A percentile compares a stretch with the other conserved stretches of the same genome.
Evolutionary conservation across 2,329 filamentous ascomycete species (phyloP).

Genomic region (Achaetomium macrosporum): DNA sequence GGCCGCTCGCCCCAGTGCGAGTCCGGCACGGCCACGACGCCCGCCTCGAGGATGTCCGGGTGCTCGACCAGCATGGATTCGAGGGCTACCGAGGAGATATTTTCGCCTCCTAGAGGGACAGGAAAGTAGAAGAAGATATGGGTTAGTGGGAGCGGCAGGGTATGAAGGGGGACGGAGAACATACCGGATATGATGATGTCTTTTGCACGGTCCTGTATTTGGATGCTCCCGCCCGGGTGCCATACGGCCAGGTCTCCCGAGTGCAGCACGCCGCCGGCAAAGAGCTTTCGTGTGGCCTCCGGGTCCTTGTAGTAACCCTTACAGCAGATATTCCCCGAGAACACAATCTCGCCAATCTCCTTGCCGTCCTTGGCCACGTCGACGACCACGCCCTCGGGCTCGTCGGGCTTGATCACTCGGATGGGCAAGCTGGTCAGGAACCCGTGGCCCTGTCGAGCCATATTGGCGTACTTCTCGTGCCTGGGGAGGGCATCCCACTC

Average conservation of each 20-base stretch:
- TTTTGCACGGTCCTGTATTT: conserved; percentile 91
- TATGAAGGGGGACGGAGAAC: conserved; percentile 25
- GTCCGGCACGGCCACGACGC: conserved; percentile 81
- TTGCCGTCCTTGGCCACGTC: conserved; percentile 45
- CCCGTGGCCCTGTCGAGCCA: conserved; percentile 92
- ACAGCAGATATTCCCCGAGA: conserved; percentile 84
- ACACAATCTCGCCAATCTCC: conserved; percentile 57
- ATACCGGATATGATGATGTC: conserved; percentile 95
- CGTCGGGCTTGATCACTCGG: conserved; percentile 74
- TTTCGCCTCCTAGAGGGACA: conserved; percentile 68
- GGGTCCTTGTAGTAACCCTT: conserved; percentile 89
- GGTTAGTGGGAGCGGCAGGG: background rate
- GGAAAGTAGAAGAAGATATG: background rate
- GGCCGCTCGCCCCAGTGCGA: conserved; percentile 94
- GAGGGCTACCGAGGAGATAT: conserved; percentile 89
- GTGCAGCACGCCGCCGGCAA: conserved; percentile 78
- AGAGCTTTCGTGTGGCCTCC: conserved; percentile 79
- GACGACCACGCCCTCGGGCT: conserved; percentile 58
- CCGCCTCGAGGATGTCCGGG: conserved; percentile 83
- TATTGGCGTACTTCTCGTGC: conserved; percentile 76
- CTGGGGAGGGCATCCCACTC: conserved; percentile 69
- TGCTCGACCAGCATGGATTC: conserved; percentile 87
- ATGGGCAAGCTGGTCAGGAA: conserved; percentile 77
- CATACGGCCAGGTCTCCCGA: conserved; percentile 90
- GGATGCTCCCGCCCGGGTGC: conserved; percentile 83